Base-by-base conservation (phyloP, 1,284 basidiomycete genomes). In the Leccinum griseonigrum region DNA sequence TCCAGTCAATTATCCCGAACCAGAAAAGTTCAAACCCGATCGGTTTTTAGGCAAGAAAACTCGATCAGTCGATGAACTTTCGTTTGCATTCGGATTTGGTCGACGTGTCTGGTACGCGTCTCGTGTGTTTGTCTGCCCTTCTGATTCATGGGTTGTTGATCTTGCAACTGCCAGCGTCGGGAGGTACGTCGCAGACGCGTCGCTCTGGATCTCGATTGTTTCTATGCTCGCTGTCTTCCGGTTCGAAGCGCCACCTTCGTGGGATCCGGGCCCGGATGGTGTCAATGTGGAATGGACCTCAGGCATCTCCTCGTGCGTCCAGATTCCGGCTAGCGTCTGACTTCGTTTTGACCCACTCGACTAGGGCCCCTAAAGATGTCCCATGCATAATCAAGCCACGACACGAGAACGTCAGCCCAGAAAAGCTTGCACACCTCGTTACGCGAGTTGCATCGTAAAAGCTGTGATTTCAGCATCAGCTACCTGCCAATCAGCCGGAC, bases 1-100 rank as follows among this genome's bases (percentile, higher is more conserved):
- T 64, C 67, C 76, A 1, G 51, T 61, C 2, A 63, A 77, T 11
- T 84, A 79, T 66, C 76, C 78, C 3, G 67, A 82, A 26, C 82
- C 81, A 9, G 69, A 73, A 55, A 66, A 54, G 3, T 84, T 84
- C 67, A 68, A 72, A 43, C 82, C 82, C 3, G 75, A 77, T n/a
- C 71, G 82, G 1, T 82, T 80, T 64, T 56, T 74, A 34, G 46
- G 54, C 6, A 52, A 54, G 46, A 57, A 60, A n/a, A 60, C 48
- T 31, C 22, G 26, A 8, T 71, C 78, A 26, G 71, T 74, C 46
- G 80, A 82, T 63, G 75, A 77, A 16, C 69, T 72, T 43, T 67
- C 64, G 7, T 78, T 77, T 60, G 72, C 72, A 0, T 83, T 79
- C 63, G 82, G 83, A 10, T 84, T 81, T 63, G 82, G 83, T 34